Base-by-base conservation (phyloP, 2,329 filamentous ascomycete genomes). In the Scolecobasidium constrictum region DNA sequence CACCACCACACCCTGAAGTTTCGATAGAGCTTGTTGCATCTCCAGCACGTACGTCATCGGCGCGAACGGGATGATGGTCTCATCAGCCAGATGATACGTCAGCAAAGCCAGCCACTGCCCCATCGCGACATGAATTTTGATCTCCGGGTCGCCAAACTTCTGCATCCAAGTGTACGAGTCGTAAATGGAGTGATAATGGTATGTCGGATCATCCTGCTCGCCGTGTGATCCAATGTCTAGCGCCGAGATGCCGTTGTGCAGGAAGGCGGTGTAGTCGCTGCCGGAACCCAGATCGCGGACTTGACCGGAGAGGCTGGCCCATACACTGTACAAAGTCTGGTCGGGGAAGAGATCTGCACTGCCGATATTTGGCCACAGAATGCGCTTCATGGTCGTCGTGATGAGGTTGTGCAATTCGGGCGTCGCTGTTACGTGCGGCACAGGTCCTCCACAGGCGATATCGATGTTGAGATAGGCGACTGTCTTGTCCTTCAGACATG, bases 401-500 rank as follows among this genome's bases (percentile, higher is more conserved):
- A 53, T 50, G 35, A 66, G 56, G n/a, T 52, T 46, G 46, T 66
- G 63, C 1, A 68, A 52, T 35, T 66, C 59, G 4, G 65, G 65
- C 2, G 63, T 60, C 3, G 63, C 63, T 6, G 56, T 51, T 17
- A 65, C 44, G 5, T 55, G 55, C 3, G 57, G 65, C 4, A 62
- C 55, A 4, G 60, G 64, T 0, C 69, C 69, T 4, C 62, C 61
- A 2, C 65, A 62, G 0, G 66, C 71, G 3, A 69, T 59, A 35
- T 73, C 71, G 23, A 73, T 57, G 50, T 74, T 74, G 38, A 74
- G 58, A 40, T 74, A 72, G 1, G 66, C 62, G 3, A 70, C 59
- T 3, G 62, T 61, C 4, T 64, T 57, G 2, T 51, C 57, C 38
- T 58, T 64, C 28, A 71, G 53, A 66, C 67, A 70, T 2, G 63